Evolutionary conservation across 768 basidiomycete genomes (phyloP).

Genomic region (Tricholoma bakamatsutake): DNA sequence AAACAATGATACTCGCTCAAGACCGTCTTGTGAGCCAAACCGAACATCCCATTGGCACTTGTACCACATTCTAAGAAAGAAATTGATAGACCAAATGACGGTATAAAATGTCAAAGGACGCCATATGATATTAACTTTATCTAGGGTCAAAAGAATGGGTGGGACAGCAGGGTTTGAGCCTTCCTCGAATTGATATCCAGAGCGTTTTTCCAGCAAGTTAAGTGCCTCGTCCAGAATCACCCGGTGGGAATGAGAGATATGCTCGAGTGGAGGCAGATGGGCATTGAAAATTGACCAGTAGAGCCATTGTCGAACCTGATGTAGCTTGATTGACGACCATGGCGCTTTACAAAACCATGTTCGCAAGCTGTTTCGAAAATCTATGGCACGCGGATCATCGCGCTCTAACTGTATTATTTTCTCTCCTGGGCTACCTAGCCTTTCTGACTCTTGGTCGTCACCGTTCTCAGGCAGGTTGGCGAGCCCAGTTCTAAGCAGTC

Average conservation of each 20-base stretch:
- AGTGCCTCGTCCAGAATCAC: slow-evolving; percentile 55
- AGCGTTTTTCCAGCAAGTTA: slow-evolving; percentile 60
- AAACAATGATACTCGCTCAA: slow-evolving; percentile 52
- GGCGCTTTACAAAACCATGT: slow-evolving; percentile 75
- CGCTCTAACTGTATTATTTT: slow-evolving; percentile 47
- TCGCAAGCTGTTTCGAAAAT: slow-evolving; percentile 63
- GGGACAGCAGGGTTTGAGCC: slow-evolving; percentile 46
- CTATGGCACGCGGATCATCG: slow-evolving; percentile 65
- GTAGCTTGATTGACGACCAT: slow-evolving; percentile 63
- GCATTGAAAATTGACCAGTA: slow-evolving; percentile 81
- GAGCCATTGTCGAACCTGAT: slow-evolving; percentile 69
- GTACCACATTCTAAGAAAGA: slow-evolving; percentile 39
- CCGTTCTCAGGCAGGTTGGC: slow-evolving; percentile 45
- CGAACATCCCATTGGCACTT: slow-evolving; percentile 34
- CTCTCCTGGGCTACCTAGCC: slow-evolving; percentile 61
- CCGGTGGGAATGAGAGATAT: slow-evolving; percentile 40
- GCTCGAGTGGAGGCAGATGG: slow-evolving; percentile 46
- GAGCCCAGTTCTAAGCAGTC: slow-evolving; percentile 64
- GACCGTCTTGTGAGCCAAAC: slow-evolving; percentile 46
- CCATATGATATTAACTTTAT: slow-evolving; percentile 61
- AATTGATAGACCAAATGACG: slow-evolving; percentile 43
- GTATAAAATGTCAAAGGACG: slow-evolving; percentile 68
- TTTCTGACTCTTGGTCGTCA: slow-evolving; percentile 49
- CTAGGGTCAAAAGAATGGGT: slow-evolving; percentile 70
- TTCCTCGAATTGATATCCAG: slow-evolving; percentile 58